Base-by-base conservation (phyloP, 1,139 yeast genomes). In the Saccharomyces hybrid region DNA sequence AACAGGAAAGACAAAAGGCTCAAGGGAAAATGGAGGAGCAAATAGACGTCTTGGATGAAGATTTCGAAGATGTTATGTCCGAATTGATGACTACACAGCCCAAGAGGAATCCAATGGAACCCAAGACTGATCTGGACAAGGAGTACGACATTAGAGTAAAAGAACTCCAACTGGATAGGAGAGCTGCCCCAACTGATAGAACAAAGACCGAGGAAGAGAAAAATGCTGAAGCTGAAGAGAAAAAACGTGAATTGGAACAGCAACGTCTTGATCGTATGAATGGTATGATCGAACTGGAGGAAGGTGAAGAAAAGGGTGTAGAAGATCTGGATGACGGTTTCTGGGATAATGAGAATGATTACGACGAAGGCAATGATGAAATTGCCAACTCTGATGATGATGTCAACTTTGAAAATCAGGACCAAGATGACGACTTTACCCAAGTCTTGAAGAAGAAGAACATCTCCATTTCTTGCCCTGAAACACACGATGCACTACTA, bases 181-280 rank as follows among this genome's bases (percentile, higher is more conserved):
- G 98, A 64, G 91, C 98, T 0, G 90, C 81, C 8, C 99, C 99
- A n/a, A 83, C 95, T n/a, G 96, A 90, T 58, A 79, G 97, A 70
- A 90, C 97, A 1, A 89, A 91, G 72, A 91, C 98, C 0, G 88
- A 82, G 1, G 96, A 93, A 68, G 99, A 95, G 70, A 58, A 90
- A 21, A 78, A 76, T 47, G 75, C 78, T 54, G 96, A 88, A 65
- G 81, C 81, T 60, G 82, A 79, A 6, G 90, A 84, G 42, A 82
- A 80, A 64, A 76, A 79, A 72, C 81, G 81, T 64, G 80, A 82
- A 64, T 76, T 89, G 58, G 97, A 90, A 67, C 81, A 80, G 50
- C 95, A 83, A 55, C 79, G 98, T 69, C 68, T 80, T 60, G 82
- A 81, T 59, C 82, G 99, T 74, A 93, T 95, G 99, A 83, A 81